Base-by-base conservation (phyloP, 1,284 basidiomycete species). In the Ganoderma lucidum region DNA sequence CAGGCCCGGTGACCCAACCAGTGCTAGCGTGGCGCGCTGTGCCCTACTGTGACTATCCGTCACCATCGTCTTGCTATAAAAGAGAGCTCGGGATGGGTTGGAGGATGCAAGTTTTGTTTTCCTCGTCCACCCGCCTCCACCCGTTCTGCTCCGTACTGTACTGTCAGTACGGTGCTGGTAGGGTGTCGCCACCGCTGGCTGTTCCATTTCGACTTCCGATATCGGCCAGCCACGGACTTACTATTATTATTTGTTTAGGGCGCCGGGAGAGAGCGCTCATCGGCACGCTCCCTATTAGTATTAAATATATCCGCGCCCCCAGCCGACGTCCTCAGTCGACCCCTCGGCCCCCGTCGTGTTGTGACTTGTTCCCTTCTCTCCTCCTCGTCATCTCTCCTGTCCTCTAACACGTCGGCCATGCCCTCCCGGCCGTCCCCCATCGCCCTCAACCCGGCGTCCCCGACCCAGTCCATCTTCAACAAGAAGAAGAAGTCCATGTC, bases 401-500 rank as follows among this genome's bases (percentile, higher is more conserved):
- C 69, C 61, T 64, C 42, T 64, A 62, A 62, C 64, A 53, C 64
- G 66, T 28, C 61, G 55, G 65, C 56, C 48, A 73, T 73, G 72
- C 73, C 73, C 61, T 74, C 70, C 37, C 88, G 88, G 83, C 83
- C 87, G 55, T 85, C 88, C 6, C 85, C 86, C 61, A 86, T 89
- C 64, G 85, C 87, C 3, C 75, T 86, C 64, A 80, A 80, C 65
- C 78, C 82, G 59, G 76, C 83, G n/a, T 83, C 84, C 44, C 85
- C 83, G 45, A 79, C 81, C 0, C 77, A 80, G 44, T 91, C 90
- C 28, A 88, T 91, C 39, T 92, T 92, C 83, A 91, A 84, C 78
- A 63, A 63, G 45, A 53, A 58, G 55, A 86, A 91, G 76, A 85
- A 85, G 70, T 86, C 87, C 6, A 76, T 83, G 9, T 82, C 85